phyloP scores from a whole-genome alignment of 192 early-diverging fungal genomes.

The Haplosporangium gracile region DNA sequence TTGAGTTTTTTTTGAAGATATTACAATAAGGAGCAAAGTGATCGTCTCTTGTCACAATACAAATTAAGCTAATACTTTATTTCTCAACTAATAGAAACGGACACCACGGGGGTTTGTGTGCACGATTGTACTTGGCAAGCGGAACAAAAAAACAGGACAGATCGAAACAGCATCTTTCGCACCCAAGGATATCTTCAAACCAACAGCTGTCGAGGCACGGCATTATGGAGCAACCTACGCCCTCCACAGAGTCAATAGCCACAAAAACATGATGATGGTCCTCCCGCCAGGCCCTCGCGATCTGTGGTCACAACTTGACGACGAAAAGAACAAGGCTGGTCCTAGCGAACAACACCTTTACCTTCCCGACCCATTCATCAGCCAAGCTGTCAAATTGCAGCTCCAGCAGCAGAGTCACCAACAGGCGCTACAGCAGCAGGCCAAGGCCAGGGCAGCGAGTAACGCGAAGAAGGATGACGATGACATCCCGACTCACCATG shows the following conservation, averaged over 20 bases:
- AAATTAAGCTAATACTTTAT: background rate
- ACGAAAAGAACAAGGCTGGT: slow-evolving; percentile 58
- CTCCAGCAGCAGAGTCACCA: slow-evolving; percentile 53
- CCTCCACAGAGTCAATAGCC: slow-evolving; percentile 80
- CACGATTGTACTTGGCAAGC: slow-evolving; percentile 65
- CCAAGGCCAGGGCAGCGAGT: slow-evolving; percentile 21
- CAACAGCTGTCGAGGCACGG: slow-evolving; percentile 69
- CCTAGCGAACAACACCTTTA: slow-evolving; percentile 67
- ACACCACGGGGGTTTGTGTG: slow-evolving; percentile 57
- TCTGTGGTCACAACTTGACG: slow-evolving; percentile 80
- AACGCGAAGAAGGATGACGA: slow-evolving; percentile 20
- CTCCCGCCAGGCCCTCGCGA: slow-evolving; percentile 81
- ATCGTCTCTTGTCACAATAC: background rate
- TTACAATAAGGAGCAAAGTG: background rate
- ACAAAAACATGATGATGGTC: slow-evolving; percentile 75
- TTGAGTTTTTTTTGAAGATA: background rate
- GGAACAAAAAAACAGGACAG: slow-evolving; percentile 71
- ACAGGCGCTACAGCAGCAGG: slow-evolving; percentile 53
- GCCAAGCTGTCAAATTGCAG: slow-evolving; percentile 60
- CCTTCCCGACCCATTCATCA: slow-evolving; percentile 83
- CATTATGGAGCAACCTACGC: slow-evolving; percentile 84
- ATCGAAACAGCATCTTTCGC: slow-evolving; percentile 62
- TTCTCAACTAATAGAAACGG: slow-evolving; percentile 23
- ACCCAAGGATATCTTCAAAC: slow-evolving; percentile 64
- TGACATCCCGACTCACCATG: slow-evolving; percentile 3